Percentiles rank a stretch among this genome's conserved stretches.
Evolutionary conservation across 1,284 basidiomycete species (phyloP).

Genomic region (Mycena sp.): DNA sequence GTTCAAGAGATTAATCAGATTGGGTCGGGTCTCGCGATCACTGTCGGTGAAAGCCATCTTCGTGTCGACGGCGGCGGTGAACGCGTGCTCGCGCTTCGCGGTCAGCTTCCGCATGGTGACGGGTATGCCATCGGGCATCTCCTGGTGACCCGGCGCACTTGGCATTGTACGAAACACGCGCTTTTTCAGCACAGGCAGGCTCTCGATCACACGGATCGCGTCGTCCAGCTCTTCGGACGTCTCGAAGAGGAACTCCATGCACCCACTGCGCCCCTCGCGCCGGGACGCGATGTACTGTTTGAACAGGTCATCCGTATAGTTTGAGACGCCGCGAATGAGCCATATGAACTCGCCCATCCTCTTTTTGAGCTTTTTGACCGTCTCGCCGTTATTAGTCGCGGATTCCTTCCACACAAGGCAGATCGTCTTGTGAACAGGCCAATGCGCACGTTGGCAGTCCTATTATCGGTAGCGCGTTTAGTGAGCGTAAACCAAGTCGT

Average conservation of each 20-base stretch:
- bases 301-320: slow-evolving; percentile 15
- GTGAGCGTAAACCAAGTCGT: neutral
- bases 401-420: slow-evolving; percentile 10
- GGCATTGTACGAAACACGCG: slow-evolving; percentile 4
- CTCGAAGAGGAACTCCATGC: slow-evolving; percentile 18
- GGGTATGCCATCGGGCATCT: neutral
- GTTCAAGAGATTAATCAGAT: slow-evolving; percentile 6
- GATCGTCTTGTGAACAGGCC: slow-evolving; percentile 19
- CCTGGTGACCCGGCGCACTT: neutral
- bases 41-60: slow-evolving; percentile 3
- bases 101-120: slow-evolving; percentile 7
- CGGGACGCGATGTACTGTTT: neutral
- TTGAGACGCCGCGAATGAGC: slow-evolving; percentile 10
- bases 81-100: neutral
- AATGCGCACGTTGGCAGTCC: slow-evolving; percentile 23
- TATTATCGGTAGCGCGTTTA: neutral
- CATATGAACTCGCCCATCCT: slow-evolving; percentile 21
- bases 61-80: slow-evolving; percentile 3
- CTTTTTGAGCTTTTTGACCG: slow-evolving; percentile 8
- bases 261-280: neutral
- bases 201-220: slow-evolving; percentile 5
- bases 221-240: slow-evolving; percentile 9
- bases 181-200: slow-evolving; percentile 6
- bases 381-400: neutral
- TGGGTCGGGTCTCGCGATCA: slow-evolving; percentile 10